A percentile compares a stretch with the other conserved stretches of the same genome.
Evolutionary conservation across 768 basidiomycete genomes (phyloP).

Genomic region (Macrolepiota albuminosa): DNA sequence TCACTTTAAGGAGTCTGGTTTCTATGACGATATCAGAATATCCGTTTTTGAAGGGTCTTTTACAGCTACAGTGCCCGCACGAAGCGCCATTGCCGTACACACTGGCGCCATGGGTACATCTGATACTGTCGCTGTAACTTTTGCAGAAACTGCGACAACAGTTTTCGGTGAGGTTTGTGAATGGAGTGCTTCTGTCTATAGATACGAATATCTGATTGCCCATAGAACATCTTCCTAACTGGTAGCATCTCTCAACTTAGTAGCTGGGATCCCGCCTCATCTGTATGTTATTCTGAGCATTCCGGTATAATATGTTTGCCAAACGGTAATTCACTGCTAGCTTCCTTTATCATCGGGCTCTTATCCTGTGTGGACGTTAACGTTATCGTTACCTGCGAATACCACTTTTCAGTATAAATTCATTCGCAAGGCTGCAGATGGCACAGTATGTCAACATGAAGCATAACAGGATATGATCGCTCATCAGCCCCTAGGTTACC

Average conservation of each 20-base stretch:
- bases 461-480: not conserved
- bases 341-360: constrained; percentile 45
- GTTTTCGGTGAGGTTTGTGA: constrained; percentile 46
- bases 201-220: not conserved
- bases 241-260: constrained; percentile 55
- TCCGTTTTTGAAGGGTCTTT: constrained; percentile 47
- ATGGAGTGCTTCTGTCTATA: not conserved
- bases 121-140: constrained; percentile 36
- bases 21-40: constrained; percentile 27
- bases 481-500: constrained; percentile 30
- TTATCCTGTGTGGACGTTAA: constrained; percentile 53
- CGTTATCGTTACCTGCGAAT: constrained; percentile 43
- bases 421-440: constrained; percentile 49
- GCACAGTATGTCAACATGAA: constrained; percentile 31
- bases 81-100: constrained; percentile 55
- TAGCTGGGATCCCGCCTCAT: constrained; percentile 40
- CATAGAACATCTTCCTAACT: constrained; percentile 55
- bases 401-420: constrained; percentile 58
- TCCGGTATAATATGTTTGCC: not conserved
- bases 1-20: not conserved
- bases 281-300: constrained; percentile 29
- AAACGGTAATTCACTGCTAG: constrained; percentile 20
- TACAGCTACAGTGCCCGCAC: constrained; percentile 42
- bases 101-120: constrained; percentile 32
- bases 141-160: constrained; percentile 53